Evolutionary conservation across 139 green algal genomes (phyloP).

Genomic region (Chlorella sp.): DNA sequence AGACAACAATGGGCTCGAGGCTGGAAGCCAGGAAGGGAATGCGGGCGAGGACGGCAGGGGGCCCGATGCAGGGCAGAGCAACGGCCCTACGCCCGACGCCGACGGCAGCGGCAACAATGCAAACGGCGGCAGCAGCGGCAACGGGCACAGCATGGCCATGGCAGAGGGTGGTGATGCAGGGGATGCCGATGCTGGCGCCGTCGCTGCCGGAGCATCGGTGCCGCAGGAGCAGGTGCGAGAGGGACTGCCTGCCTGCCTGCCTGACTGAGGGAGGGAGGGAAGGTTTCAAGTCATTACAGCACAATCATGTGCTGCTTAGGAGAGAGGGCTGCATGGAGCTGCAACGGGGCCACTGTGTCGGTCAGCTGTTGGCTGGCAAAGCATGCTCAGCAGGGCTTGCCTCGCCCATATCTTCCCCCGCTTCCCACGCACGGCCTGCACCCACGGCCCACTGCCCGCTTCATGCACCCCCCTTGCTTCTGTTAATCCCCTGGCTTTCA

Average conservation of each 20-base stretch:
- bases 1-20: background rate
- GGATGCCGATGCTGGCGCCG: background rate
- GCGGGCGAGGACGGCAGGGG: too few species aligned
- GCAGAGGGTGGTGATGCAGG: background rate
- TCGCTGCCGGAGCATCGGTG: background rate
- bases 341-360: too few species aligned
- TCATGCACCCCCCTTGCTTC: too few species aligned
- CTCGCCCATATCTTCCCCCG: too few species aligned
- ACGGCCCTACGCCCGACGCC: background rate
- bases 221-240: background rate
- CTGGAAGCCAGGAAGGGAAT: background rate
- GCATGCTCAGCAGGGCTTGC: too few species aligned
- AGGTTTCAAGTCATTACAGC: too few species aligned
- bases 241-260: background rate
- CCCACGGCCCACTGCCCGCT: too few species aligned
- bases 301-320: too few species aligned
- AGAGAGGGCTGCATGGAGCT: too few species aligned
- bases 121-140: conserved; percentile 7
- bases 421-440: too few species aligned
- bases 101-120: background rate
- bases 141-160: background rate
- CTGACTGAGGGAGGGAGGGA: too few species aligned
- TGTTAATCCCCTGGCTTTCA: too few species aligned
- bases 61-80: background rate
- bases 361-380: background rate